These are phyloP conservation scores for Penicillium sp. DNA, from an alignment of 2,329 filamentous ascomycete species.

Conservation along the genomic window DNA sequence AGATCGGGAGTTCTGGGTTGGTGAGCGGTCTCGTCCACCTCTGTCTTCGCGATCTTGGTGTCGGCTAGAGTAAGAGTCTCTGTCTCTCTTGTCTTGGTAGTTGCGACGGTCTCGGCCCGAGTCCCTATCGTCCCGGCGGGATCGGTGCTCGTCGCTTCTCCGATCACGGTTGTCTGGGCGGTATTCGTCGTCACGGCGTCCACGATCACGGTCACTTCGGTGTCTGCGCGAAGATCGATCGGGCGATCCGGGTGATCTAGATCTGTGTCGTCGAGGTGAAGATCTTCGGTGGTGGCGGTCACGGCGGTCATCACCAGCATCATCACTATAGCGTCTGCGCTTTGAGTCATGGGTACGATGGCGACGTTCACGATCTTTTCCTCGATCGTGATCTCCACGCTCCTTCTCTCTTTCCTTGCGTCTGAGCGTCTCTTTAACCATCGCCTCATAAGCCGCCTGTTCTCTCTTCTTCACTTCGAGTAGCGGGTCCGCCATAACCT, in stretches of 20 bases:
- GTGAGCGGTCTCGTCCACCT: slow-evolving; percentile 24
- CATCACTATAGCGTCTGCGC: slow-evolving; percentile 27
- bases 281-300: slow-evolving; percentile 21
- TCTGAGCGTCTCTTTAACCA: slow-evolving; percentile 48
- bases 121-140: slow-evolving; percentile 15
- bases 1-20: slow-evolving; percentile 27
- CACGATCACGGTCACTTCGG: slow-evolving; percentile 27
- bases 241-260: slow-evolving; percentile 24
- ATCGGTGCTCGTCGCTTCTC: slow-evolving; percentile 13
- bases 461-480: slow-evolving; percentile 92
- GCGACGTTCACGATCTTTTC: slow-evolving; percentile 22
- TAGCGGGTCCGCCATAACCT: slow-evolving; percentile 87
- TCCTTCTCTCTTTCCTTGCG: slow-evolving; percentile 29
- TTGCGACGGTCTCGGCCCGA: slow-evolving; percentile 16
- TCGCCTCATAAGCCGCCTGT: slow-evolving; percentile 69
- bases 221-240: slow-evolving; percentile 26
- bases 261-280: slow-evolving; percentile 28
- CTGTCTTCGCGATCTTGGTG: slow-evolving; percentile 27
- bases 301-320: slow-evolving; percentile 24
- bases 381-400: slow-evolving; percentile 21
- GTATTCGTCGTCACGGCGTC: slow-evolving; percentile 15
- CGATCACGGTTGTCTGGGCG: slow-evolving; percentile 13
- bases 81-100: slow-evolving; percentile 25
- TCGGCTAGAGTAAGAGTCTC: slow-evolving; percentile 21
- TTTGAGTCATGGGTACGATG: slow-evolving; percentile 26